These are phyloP conservation scores for Cyclocybe aegerita DNA, from an alignment of 768 basidiomycete genomes.

Conservation along the genomic window DNA sequence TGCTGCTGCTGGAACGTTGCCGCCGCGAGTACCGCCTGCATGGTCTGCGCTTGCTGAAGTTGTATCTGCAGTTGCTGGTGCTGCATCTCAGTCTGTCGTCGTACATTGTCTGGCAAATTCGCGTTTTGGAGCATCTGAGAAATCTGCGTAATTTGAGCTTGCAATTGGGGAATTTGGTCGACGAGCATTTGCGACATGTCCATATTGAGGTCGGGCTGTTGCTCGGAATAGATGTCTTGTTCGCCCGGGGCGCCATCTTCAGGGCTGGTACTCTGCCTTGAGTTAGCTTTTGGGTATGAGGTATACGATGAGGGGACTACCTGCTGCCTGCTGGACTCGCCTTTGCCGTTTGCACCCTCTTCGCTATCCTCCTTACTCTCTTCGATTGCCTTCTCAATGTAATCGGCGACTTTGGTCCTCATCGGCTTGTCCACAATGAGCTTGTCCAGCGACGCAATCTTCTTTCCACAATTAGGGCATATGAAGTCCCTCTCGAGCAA, in stretches of 20 bases:
- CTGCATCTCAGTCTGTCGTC: constrained; percentile 82
- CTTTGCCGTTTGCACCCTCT: constrained; percentile 26
- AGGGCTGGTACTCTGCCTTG: constrained; percentile 14
- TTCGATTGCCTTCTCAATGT: constrained; percentile 81
- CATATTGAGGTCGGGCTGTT: constrained; percentile 62
- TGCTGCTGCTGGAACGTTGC: constrained; percentile 57
- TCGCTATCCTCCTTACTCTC: constrained; percentile 68
- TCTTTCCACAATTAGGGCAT: constrained; percentile 88
- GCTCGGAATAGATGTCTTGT: constrained; percentile 73
- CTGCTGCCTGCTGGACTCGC: constrained; percentile 31
- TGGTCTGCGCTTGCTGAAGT: constrained; percentile 75
- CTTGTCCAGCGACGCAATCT: constrained; percentile 87
- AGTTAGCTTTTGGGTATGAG: not conserved
- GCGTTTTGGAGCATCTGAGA: constrained; percentile 80
- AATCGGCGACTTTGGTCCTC: constrained; percentile 75
- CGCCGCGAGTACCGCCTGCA: constrained; percentile 62
- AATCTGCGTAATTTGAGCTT: constrained; percentile 83
- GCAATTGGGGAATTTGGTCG: constrained; percentile 77
- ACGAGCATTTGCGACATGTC: constrained; percentile 73
- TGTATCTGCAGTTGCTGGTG: constrained; percentile 79
- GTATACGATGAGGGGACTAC: constrained; percentile 23
- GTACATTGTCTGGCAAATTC: constrained; percentile 66
- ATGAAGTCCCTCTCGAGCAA: constrained; percentile 93
- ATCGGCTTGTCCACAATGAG: constrained; percentile 76
- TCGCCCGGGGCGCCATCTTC: constrained; percentile 26